Base-by-base conservation (phyloP, 2,329 filamentous ascomycete genomes). In the Hawksworthiomyces lignivorus region DNA sequence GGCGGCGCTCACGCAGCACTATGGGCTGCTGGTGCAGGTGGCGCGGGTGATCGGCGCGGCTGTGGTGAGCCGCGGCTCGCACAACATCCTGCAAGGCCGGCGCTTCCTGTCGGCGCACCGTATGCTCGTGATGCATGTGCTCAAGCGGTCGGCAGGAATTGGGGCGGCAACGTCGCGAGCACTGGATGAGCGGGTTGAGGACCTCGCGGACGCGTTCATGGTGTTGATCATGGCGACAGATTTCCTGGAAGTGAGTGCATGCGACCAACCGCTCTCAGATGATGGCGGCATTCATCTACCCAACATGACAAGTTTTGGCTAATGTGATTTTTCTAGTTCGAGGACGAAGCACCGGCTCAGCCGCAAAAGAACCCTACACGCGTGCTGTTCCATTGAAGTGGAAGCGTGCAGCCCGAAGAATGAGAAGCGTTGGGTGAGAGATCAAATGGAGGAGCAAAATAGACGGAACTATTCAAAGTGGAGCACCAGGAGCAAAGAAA, bases 141-240 rank as follows among this genome's bases (percentile, higher is more conserved):
- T 98, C 55, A 98, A 98, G 68, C 75, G 88, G 51, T 86, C 85
- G 52, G 86, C 86, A 0, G 85, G 85, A 36, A 84, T 94, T 29
- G 63, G 58, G 6, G 61, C 61, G 2, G 26, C 38, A 10, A 21
- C 32, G 41, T 45, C 47, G 27, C 56, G 55, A 29, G 52, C 49
- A 7, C 67, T 79, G 27, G 78, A 79, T 39, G 69, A 80, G 43
- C 75, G 77, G 48, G 67, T 94, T 28, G 74, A 77, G 36, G 87
- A 90, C 52, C 63, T 97, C 51, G 86, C 89, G 6, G 87, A 94
- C 59, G 82, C 86, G 35, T 86, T 92, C 56, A 82, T 90, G 62
- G 71, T 92, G 41, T 69, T 97, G 49, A 85, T 96, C 55, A 74
- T 81, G 22, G 79, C 87, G 28, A 94, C 87, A 9, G 82, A 79